These are phyloP conservation scores for Jamesozyma gamospora DNA, from an alignment of 805 yeast genomes.

Conservation along the genomic window DNA sequence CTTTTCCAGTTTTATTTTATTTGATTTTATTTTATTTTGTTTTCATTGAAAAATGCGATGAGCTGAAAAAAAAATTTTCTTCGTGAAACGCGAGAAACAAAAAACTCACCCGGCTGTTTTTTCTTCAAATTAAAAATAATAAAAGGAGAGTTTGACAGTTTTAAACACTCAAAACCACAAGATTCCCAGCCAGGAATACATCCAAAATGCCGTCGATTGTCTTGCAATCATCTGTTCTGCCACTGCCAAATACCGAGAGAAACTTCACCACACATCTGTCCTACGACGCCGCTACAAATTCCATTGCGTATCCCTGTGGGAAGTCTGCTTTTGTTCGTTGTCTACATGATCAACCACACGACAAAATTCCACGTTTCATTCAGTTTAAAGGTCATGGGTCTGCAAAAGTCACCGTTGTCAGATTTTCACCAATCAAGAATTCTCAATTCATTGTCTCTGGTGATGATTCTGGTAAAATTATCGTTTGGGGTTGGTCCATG, in stretches of 20 bases:
- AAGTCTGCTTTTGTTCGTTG: constrained; percentile 68
- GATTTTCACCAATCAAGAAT: constrained; percentile 60
- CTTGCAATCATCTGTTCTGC: constrained; percentile 43
- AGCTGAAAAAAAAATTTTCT: no score
- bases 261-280: constrained; percentile 55
- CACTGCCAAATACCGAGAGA: constrained; percentile 77
- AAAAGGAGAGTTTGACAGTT: no score
- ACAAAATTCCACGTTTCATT: constrained; percentile 11
- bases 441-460: constrained; percentile 90
- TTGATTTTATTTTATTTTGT: no score
- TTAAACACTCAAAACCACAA: no score
- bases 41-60: no score
- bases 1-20: background rate
- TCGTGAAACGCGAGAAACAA: no score
- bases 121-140: no score
- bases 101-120: no score
- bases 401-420: constrained; percentile 67
- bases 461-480: constrained; percentile 81
- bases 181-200: no score
- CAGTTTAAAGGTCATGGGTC: constrained; percentile 66
- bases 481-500: constrained; percentile 64
- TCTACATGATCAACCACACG: constrained; percentile 42
- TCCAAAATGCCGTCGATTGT: constrained; percentile 14
- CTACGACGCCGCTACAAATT: constrained; percentile 56
- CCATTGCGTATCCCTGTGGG: constrained; percentile 75